Percentiles rank a stretch among this genome's conserved stretches.
Conservation (phyloP, 2,329 filamentous ascomycete genomes). For the Westerdykella sp. region DNA sequence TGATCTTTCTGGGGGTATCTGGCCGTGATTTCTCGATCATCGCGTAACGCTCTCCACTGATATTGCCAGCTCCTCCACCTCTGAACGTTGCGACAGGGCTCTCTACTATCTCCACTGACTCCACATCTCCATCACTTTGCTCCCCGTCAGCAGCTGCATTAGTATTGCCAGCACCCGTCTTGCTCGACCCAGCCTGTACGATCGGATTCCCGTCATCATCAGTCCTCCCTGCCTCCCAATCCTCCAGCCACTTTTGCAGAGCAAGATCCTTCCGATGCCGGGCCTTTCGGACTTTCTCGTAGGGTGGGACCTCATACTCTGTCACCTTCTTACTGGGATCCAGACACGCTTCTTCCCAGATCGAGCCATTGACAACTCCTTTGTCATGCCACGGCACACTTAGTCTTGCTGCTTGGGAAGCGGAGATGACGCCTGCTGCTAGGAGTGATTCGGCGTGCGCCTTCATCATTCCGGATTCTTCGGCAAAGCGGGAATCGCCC, state of each 20-base stretch:
- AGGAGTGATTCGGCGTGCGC: conserved; percentile 8
- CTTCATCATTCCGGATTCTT: conserved; percentile 10
- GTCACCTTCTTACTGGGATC: conserved; percentile 5
- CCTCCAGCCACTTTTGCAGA: conserved; percentile 9
- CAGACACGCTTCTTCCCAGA: conserved; percentile 12
- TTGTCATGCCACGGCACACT: conserved; percentile 10
- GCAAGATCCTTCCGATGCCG: conserved; percentile 11
- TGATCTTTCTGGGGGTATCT: no score
- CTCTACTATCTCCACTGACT: neutral
- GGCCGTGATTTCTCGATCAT: no score
- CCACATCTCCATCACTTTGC: neutral
- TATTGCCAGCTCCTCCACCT: no score
- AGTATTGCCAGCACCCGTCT: neutral
- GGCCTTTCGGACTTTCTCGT: conserved; percentile 8
- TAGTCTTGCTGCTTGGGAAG: conserved; percentile 9
- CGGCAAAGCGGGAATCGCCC: conserved; percentile 14
- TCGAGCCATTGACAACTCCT: conserved; percentile 4
- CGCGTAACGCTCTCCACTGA: no score
- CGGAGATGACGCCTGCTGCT: conserved; percentile 6
- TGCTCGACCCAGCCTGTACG: neutral
- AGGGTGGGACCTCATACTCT: conserved; percentile 7
- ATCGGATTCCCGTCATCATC: conserved; percentile 13
- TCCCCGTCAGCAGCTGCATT: neutral
- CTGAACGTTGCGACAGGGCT: neutral
- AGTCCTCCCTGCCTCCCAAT: conserved; percentile 14